A percentile compares a stretch with the other conserved stretches of the same genome.
These are phyloP conservation scores for Candida insectalens DNA, from an alignment of 805 yeast genomes.

Conservation along the genomic window DNA sequence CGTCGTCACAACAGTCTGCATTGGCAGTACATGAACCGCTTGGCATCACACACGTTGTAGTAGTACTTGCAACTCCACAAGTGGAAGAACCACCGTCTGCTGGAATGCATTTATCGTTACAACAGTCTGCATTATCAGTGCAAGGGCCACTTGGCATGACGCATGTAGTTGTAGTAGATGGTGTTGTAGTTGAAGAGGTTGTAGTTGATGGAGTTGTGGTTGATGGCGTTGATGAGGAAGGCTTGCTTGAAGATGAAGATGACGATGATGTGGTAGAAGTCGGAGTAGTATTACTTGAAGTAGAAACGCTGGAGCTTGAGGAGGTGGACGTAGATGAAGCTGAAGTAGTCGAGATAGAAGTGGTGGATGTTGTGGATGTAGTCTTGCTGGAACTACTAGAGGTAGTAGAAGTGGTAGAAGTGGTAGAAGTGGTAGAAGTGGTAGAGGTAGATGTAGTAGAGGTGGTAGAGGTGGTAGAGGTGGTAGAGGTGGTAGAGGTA, in stretches of 20 bases:
- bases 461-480: background rate
- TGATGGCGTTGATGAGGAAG: slow-evolving; percentile 7
- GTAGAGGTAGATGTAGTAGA: slow-evolving; percentile 1
- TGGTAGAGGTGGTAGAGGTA: background rate
- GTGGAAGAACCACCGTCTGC: background rate
- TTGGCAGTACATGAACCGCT: slow-evolving; percentile 1
- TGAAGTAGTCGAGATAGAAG: slow-evolving; percentile 1
- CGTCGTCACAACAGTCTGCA: background rate
- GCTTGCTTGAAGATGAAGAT: background rate
- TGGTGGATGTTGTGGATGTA: background rate
- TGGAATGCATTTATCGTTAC: background rate
- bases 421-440: slow-evolving; percentile 1
- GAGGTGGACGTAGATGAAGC: background rate
- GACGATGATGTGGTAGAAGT: too few species aligned
- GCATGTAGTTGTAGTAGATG: background rate
- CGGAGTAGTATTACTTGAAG: background rate
- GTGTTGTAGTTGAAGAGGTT: slow-evolving; percentile 1
- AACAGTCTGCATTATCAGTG: slow-evolving; percentile 1
- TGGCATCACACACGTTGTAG: background rate
- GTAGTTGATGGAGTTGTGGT: slow-evolving; percentile 1
- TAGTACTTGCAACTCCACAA: background rate
- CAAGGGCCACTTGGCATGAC: background rate
- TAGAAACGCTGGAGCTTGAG: background rate
- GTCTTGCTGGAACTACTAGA: too few species aligned
- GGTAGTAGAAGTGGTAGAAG: slow-evolving; percentile 1